Conservation (phyloP, 768 basidiomycete genomes). For the Macrolepiota dolichaula region DNA sequence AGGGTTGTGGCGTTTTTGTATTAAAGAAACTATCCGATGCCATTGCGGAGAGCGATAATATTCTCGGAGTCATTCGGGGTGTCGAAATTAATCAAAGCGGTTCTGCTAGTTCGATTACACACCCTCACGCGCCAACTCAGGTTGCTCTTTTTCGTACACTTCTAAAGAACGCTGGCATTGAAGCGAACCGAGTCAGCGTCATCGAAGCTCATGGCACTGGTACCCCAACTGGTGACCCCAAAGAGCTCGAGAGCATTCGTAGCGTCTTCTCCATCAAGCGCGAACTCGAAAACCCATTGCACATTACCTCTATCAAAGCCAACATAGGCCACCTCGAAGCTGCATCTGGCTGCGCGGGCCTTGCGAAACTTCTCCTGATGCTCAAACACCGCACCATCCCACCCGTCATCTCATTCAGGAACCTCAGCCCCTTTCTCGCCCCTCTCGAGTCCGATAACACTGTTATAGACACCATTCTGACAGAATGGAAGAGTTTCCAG, state of each 20-base stretch:
- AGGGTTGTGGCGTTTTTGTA: slow-evolving; percentile 71
- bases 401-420: slow-evolving; percentile 53
- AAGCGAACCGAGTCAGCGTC: slow-evolving; percentile 48
- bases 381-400: slow-evolving; percentile 55
- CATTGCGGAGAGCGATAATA: slow-evolving; percentile 59
- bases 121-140: slow-evolving; percentile 66
- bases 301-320: slow-evolving; percentile 70
- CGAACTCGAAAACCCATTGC: slow-evolving; percentile 49
- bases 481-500: slow-evolving; percentile 39
- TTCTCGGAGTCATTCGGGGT: slow-evolving; percentile 67
- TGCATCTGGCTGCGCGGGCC: slow-evolving; percentile 69
- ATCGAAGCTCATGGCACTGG: slow-evolving; percentile 79
- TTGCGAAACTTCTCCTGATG: slow-evolving; percentile 75
- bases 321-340: slow-evolving; percentile 78
- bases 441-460: slow-evolving; percentile 46
- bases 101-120: slow-evolving; percentile 64
- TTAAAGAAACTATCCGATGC: slow-evolving; percentile 74
- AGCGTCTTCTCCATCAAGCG: slow-evolving; percentile 41
- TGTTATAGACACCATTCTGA: slow-evolving; percentile 40
- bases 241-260: slow-evolving; percentile 63
- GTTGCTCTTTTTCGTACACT: slow-evolving; percentile 47
- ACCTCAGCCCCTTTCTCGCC: slow-evolving; percentile 54
- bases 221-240: slow-evolving; percentile 69
- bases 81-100: slow-evolving; percentile 74
- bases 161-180: slow-evolving; percentile 42